Evolutionary conservation across 2,329 filamentous ascomycete genomes (phyloP).

Genomic region (Metarhizium sp.): DNA sequence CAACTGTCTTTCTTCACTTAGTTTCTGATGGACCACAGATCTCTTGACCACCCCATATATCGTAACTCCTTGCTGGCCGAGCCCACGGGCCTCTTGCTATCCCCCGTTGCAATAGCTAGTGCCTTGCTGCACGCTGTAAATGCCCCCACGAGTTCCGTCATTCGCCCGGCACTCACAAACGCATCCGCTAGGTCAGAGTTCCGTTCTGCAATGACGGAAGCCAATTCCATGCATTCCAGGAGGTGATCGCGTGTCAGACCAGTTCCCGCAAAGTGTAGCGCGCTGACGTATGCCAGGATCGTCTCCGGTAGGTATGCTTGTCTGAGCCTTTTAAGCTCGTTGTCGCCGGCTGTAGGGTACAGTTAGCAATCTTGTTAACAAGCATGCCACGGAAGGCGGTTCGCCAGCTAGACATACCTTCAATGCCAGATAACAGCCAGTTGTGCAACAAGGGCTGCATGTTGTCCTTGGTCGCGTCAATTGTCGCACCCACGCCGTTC

Average conservation of each 20-base stretch:
- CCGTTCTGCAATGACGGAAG: slow-evolving; percentile 63
- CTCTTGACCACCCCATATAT: slow-evolving; percentile 53
- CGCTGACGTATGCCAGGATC: slow-evolving; percentile 72
- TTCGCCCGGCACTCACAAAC: slow-evolving; percentile 55
- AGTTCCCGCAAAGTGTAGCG: slow-evolving; percentile 70
- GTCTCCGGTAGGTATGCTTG: slow-evolving; percentile 77
- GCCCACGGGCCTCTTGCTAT: slow-evolving; percentile 38
- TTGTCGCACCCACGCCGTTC: slow-evolving; percentile 40
- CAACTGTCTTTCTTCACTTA: background rate
- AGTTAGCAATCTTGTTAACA: background rate
- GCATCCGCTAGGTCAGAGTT: slow-evolving; percentile 55
- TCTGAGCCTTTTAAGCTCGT: slow-evolving; percentile 56
- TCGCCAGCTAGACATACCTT: slow-evolving; percentile 36
- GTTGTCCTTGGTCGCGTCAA: slow-evolving; percentile 44
- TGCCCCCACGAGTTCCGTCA: slow-evolving; percentile 66
- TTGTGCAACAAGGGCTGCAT: slow-evolving; percentile 54
- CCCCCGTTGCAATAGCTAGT: slow-evolving; percentile 46
- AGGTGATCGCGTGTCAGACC: slow-evolving; percentile 66
- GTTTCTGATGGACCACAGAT: slow-evolving; percentile 49
- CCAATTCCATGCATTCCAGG: slow-evolving; percentile 79
- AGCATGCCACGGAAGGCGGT: background rate
- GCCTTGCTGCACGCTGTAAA: slow-evolving; percentile 72
- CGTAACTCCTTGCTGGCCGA: slow-evolving; percentile 49
- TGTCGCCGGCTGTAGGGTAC: slow-evolving; percentile 33
- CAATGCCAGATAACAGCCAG: slow-evolving; percentile 49